phyloP scores from a whole-genome alignment of 371 early-diverging fungal species.

The Chytridium lagenaria region DNA sequence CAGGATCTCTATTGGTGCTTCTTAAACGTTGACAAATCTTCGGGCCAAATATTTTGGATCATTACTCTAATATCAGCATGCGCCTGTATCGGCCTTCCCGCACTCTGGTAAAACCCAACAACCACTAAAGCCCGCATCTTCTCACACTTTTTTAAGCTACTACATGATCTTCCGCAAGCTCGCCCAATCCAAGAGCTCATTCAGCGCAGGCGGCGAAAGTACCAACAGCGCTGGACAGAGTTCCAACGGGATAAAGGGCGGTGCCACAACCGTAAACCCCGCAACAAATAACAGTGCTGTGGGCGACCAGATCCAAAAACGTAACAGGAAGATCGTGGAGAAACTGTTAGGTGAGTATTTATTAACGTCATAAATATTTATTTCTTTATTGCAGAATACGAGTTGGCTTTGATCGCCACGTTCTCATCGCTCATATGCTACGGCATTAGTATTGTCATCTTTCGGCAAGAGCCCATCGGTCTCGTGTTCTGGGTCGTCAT shows the following conservation, averaged over 20 bases:
- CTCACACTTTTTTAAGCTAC: background rate
- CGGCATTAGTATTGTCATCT: slow-evolving; percentile 3
- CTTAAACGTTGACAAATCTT: background rate
- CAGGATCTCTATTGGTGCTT: slow-evolving; percentile 15
- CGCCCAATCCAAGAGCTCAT: background rate
- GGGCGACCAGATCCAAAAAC: background rate
- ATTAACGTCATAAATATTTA: background rate
- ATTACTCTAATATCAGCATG: slow-evolving; percentile 4
- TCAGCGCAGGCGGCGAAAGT: background rate
- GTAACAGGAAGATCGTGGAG: slow-evolving; percentile 7
- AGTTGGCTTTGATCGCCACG: slow-evolving; percentile 7
- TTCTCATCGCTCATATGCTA: slow-evolving; percentile 11
- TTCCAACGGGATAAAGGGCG: background rate
- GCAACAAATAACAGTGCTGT: background rate
- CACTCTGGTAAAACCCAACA: slow-evolving; percentile 2
- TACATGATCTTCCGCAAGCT: slow-evolving; percentile 17
- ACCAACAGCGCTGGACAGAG: background rate
- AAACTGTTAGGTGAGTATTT: slow-evolving; percentile 2
- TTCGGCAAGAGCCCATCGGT: slow-evolving; percentile 4
- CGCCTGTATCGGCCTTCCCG: slow-evolving; percentile 11
- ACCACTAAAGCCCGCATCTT: no score
- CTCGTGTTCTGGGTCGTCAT: slow-evolving; percentile 15
- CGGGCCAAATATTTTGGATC: slow-evolving; percentile 1
- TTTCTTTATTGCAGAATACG: slow-evolving; percentile 14
- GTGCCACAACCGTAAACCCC: no score